phyloP scores from a whole-genome alignment of 768 basidiomycete genomes.

The Pulveroboletus sp. region DNA sequence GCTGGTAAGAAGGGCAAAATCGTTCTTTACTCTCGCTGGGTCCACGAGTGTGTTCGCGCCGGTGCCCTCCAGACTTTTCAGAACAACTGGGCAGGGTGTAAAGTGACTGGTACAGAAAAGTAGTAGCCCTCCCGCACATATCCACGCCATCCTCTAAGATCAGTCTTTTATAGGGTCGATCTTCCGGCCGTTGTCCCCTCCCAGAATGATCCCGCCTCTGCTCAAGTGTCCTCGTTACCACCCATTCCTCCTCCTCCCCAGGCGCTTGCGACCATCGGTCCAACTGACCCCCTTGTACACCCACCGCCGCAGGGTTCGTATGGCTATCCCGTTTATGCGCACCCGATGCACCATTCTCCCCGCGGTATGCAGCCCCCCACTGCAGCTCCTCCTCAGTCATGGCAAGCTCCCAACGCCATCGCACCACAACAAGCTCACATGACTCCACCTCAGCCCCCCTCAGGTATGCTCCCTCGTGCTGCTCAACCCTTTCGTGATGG shows the following conservation, averaged over 20 bases:
- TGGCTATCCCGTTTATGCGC: constrained; percentile 35
- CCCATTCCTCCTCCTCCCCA: constrained; percentile 27
- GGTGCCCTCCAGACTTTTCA: constrained; percentile 69
- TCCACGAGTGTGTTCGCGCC: constrained; percentile 68
- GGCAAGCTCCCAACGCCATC: constrained; percentile 59
- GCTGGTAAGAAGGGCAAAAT: constrained; percentile 75
- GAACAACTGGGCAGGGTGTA: constrained; percentile 76
- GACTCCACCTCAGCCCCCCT: constrained; percentile 41
- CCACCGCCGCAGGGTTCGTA: constrained; percentile 28
- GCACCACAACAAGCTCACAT: constrained; percentile 63
- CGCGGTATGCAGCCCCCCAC: constrained; percentile 43
- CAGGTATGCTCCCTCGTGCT: constrained; percentile 45
- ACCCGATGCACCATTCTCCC: constrained; percentile 35
- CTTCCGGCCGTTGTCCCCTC: constrained; percentile 15
- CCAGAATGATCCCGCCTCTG: constrained; percentile 23
- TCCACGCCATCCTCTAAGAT: not conserved
- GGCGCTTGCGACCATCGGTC: constrained; percentile 25
- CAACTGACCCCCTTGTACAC: constrained; percentile 27
- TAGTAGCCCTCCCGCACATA: constrained; percentile 32
- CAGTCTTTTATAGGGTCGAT: constrained; percentile 20
- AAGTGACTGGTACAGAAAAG: constrained; percentile 71
- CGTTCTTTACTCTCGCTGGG: constrained; percentile 70
- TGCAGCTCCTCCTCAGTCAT: constrained; percentile 53
- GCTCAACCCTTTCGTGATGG: constrained; percentile 43
- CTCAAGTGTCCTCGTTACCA: constrained; percentile 23